A percentile compares a stretch with the other conserved stretches of the same genome.
phyloP scores from a whole-genome alignment of 108 stramenopile genomes.

The Craspedostauros australis region DNA sequence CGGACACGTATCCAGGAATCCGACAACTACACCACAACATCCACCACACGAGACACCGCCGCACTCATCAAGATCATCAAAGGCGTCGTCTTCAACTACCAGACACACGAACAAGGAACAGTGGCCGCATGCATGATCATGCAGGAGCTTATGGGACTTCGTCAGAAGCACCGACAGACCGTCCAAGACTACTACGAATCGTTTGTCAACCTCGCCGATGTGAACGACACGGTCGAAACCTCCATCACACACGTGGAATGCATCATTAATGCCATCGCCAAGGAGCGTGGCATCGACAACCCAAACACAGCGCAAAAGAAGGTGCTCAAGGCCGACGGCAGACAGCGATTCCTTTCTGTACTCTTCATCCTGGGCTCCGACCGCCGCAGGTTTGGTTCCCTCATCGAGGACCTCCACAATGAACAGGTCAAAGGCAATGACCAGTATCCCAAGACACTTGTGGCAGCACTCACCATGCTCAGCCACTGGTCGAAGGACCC shows the following conservation, averaged over 20 bases:
- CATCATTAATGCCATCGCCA: too few species aligned
- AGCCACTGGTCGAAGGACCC: conserved; percentile 8
- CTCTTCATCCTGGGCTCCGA: not conserved
- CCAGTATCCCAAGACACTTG: conserved; percentile 23
- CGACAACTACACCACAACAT: not conserved
- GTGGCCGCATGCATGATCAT: conserved; percentile 1
- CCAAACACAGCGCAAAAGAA: not conserved
- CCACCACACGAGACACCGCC: not conserved
- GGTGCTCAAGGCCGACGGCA: not conserved
- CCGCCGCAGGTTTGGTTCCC: not conserved
- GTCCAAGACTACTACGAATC: not conserved
- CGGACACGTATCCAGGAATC: not conserved
- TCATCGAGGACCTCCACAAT: conserved; percentile 17
- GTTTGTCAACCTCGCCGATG: not conserved
- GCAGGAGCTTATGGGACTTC: not conserved
- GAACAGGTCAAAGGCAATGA: conserved; percentile 3
- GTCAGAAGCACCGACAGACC: not conserved
- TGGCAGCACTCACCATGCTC: conserved; percentile 11
- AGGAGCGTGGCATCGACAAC: too few species aligned
- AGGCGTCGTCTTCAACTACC: not conserved
- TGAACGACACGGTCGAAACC: too few species aligned
- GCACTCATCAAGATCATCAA: conserved; percentile 16
- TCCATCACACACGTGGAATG: too few species aligned
- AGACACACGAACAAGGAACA: conserved; percentile 3
- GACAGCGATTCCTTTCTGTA: conserved; percentile 1